Evolutionary conservation across 1,284 basidiomycete genomes (phyloP).

Genomic region (Meira nashicola): DNA sequence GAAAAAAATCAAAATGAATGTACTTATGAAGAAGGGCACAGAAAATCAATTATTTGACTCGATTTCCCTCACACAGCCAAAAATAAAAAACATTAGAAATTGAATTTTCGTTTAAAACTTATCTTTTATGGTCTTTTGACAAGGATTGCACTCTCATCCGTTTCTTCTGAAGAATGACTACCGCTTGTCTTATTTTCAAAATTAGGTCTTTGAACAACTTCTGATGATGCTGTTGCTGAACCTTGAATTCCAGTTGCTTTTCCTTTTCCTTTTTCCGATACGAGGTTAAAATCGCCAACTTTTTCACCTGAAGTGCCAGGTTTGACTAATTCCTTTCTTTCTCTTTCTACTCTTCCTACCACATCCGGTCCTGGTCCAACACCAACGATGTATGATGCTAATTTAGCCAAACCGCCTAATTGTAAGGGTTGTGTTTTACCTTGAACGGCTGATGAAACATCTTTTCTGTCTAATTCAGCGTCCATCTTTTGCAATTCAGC

Average conservation of each 20-base stretch:
- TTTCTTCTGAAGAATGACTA: constrained; percentile 7
- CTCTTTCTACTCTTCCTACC: not conserved
- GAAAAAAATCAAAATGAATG: too few species aligned
- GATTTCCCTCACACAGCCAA: too few species aligned
- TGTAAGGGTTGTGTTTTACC: constrained; percentile 2
- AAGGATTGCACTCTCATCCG: constrained; percentile 7
- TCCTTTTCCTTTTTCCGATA: constrained; percentile 2
- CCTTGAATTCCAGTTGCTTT: not conserved
- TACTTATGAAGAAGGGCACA: too few species aligned
- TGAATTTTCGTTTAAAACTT: not conserved
- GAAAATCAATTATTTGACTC: too few species aligned
- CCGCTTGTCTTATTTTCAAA: not conserved
- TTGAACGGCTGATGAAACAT: not conserved
- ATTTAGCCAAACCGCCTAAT: constrained; percentile 3
- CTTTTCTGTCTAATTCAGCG: constrained; percentile 16
- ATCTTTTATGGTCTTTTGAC: constrained; percentile 4
- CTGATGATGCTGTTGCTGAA: not conserved
- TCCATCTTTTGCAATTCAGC: constrained; percentile 56
- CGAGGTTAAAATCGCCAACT: constrained; percentile 4
- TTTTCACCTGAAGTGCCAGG: constrained; percentile 4
- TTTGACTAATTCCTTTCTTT: constrained; percentile 5
- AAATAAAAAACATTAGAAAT: too few species aligned
- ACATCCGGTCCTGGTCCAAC: not conserved
- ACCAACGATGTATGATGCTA: constrained; percentile 6
- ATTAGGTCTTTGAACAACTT: not conserved